A percentile compares a stretch with the other conserved stretches of the same genome.
These are phyloP conservation scores for Aspergillus ellipticus DNA, from an alignment of 495 filamentous ascomycete species.

Conservation along the genomic window DNA sequence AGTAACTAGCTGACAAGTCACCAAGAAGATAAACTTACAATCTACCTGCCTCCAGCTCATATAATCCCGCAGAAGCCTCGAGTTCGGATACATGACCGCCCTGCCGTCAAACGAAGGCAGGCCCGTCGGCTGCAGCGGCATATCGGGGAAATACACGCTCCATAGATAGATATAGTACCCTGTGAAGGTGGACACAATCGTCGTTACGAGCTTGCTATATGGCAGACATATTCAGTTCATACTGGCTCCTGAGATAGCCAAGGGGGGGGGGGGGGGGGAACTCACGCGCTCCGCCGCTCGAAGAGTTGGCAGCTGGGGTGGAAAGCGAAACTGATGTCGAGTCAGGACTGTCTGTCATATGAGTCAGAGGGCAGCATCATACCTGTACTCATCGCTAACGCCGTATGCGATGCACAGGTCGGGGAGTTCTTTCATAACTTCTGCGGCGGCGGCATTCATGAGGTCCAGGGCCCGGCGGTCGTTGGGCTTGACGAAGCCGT, in stretches of 20 bases:
- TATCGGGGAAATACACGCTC: slow-evolving; percentile 67
- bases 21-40: slow-evolving; percentile 53
- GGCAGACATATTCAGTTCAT: background rate
- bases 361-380: slow-evolving; percentile 3
- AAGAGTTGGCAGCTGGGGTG: slow-evolving; percentile 77
- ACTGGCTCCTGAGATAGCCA: background rate
- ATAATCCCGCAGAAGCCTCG: slow-evolving; percentile 81
- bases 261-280: slow-evolving; percentile 5
- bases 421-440: slow-evolving; percentile 76
- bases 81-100: slow-evolving; percentile 80
- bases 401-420: slow-evolving; percentile 88
- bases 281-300: slow-evolving; percentile 77
- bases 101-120: slow-evolving; percentile 89
- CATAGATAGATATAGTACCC: slow-evolving; percentile 82
- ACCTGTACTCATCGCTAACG: slow-evolving; percentile 92
- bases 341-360: background rate
- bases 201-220: slow-evolving; percentile 79
- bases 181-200: slow-evolving; percentile 90
- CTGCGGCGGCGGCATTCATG: slow-evolving; percentile 88
- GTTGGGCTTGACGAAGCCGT: slow-evolving; percentile 87
- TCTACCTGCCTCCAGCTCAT: slow-evolving; percentile 97
- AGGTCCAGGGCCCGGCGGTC: slow-evolving; percentile 81
- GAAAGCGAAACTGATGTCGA: slow-evolving; percentile 74
- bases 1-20: background rate
- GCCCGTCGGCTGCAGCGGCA: slow-evolving; percentile 60